Percentiles rank a stretch among this genome's conserved stretches.
Conservation (phyloP, 2,329 filamentous ascomycete species). For the Scytalidium lignicola region DNA sequence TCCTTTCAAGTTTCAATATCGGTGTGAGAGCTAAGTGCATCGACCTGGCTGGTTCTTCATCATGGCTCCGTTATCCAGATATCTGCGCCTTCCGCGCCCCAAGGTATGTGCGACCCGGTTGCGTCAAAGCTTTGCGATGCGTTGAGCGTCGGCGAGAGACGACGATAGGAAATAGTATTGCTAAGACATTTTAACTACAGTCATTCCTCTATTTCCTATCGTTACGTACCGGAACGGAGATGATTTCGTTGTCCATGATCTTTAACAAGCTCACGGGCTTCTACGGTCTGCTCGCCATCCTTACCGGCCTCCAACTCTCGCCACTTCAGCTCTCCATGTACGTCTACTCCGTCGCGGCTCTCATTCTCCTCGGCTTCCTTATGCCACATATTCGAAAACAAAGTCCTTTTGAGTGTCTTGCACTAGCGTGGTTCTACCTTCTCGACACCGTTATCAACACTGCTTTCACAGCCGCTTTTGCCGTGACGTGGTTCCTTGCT, state of each 20-base stretch:
- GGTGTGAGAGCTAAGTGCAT: neutral
- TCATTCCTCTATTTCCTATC: constrained; percentile 81
- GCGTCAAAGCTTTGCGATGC: neutral
- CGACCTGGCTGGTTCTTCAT: constrained; percentile 3
- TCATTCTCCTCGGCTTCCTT: constrained; percentile 63
- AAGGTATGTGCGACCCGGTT: constrained; percentile 17
- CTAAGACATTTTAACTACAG: constrained; percentile 38
- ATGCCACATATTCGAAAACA: constrained; percentile 76
- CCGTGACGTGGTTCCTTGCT: constrained; percentile 80
- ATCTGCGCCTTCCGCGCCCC: constrained; percentile 24
- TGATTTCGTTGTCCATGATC: constrained; percentile 76
- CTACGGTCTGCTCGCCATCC: constrained; percentile 82
- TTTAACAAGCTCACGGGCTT: constrained; percentile 91
- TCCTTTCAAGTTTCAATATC: constrained; percentile 1
- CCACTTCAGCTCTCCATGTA: constrained; percentile 85
- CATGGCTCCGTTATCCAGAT: constrained; percentile 24
- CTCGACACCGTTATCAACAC: constrained; percentile 79
- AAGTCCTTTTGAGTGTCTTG: constrained; percentile 72
- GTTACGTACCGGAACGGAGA: constrained; percentile 78
- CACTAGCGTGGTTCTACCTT: constrained; percentile 79
- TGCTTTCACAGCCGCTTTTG: constrained; percentile 77
- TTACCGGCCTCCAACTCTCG: constrained; percentile 81
- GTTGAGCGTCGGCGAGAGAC: neutral
- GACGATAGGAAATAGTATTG: neutral
- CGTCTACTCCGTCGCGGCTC: constrained; percentile 73